Base-by-base conservation (phyloP, 192 early-diverging fungal species). In the Powellomyces hirtus region DNA sequence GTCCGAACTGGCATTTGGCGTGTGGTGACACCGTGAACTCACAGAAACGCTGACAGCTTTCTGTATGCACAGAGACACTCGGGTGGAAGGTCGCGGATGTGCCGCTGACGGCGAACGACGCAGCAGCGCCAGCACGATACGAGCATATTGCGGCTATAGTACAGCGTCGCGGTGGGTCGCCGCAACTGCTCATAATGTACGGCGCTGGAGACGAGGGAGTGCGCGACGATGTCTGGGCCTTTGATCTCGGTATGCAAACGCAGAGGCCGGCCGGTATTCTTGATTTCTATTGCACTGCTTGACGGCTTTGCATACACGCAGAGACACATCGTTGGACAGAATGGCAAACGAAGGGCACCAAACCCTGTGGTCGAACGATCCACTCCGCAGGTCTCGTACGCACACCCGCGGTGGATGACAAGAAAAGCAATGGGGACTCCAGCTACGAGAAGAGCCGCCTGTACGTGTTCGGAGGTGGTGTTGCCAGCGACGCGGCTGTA, bases 391-490 rank as follows among this genome's bases (percentile, higher is more conserved):
- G 59, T 7, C 38, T 66, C 44, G 50, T 75, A 10, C 18, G 16
- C 16, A 36, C 38, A 3, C n/a, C 20, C 4, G n/a, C 30, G 10
- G 30, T 34, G 1, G 31, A 24, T 29, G 36, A 38, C 16, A 18
- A 33, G 38, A 13, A 13, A 40, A n/a, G 22, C 35, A 62, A 61
- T 27, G 56, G n/a, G 24, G 27, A 30, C 1, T 5, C 46, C 4
- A 49, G n/a, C 5, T 49, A 49, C 46, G 53, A 33, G 4, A 40
- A 24, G 36, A 40, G 64, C 31, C 49, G 72, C 18, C 8, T 74
- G 33, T 79, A 73, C 51, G 42, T 74, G 13, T 79, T 79, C 59
- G 78, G 74, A 4, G 78, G 78, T 20, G 78, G 78, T 14, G 14
- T 45, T 10, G 55, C 22, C 1, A 51, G 51, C 13, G 68, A 76